Evolutionary conservation across 495 filamentous ascomycete genomes (phyloP).

Genomic region (Annulohypoxylon stygium): DNA sequence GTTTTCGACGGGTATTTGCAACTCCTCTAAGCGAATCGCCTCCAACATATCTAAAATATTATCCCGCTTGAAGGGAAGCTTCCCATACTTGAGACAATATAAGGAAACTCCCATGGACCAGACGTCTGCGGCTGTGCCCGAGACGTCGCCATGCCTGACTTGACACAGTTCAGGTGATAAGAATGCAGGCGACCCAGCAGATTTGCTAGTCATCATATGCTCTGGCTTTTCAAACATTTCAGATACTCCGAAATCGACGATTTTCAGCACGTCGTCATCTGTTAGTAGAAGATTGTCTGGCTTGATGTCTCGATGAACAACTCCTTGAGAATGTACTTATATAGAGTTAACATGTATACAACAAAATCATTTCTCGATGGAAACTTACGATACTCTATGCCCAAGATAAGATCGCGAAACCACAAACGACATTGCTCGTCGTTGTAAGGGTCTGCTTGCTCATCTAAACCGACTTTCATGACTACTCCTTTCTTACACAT

Average conservation of each 20-base stretch:
- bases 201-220: conserved; percentile 93
- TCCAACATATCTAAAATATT: conserved; percentile 90
- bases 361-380: conserved; percentile 1
- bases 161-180: conserved; percentile 94
- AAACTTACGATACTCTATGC: conserved; percentile 88
- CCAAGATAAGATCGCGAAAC: conserved; percentile 96
- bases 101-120: conserved; percentile 99
- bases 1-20: conserved; percentile 64
- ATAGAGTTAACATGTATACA: conserved; percentile 7
- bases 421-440: conserved; percentile 87
- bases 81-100: conserved; percentile 91
- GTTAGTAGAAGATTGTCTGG: conserved; percentile 95
- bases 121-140: conserved; percentile 90
- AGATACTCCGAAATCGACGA: conserved; percentile 98
- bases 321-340: conserved; percentile 88
- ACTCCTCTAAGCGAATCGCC: conserved; percentile 78
- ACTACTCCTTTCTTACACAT: conserved; percentile 99
- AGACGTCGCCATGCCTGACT: conserved; percentile 87
- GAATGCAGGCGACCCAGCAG: conserved; percentile 95
- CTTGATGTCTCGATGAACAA: conserved; percentile 98
- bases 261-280: conserved; percentile 90
- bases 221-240: conserved; percentile 95
- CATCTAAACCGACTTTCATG: conserved; percentile 94
- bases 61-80: conserved; percentile 82
- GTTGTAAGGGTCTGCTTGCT: conserved; percentile 84